Conservation (phyloP, 1,284 basidiomycete genomes). For the Boletus sp. region DNA sequence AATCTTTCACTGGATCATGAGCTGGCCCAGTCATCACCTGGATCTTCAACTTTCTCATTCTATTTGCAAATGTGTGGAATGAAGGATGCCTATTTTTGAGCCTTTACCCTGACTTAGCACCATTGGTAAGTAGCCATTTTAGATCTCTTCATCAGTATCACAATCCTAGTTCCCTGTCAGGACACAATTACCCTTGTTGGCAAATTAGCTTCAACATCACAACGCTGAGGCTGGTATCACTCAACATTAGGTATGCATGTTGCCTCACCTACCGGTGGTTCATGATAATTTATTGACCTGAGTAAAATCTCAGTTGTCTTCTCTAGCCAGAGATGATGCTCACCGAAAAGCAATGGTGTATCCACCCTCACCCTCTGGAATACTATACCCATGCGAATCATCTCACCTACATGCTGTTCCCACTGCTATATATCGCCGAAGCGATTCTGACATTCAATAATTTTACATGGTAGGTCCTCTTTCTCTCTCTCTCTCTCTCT, state of each 20-base stretch:
- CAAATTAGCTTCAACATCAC: slow-evolving; percentile 96
- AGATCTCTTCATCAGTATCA: not conserved
- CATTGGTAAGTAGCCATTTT: slow-evolving; percentile 47
- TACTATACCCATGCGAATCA: slow-evolving; percentile 64
- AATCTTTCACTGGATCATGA: slow-evolving; percentile 47
- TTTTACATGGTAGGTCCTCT: slow-evolving; percentile 85
- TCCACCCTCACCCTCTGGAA: slow-evolving; percentile 47
- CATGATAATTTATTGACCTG: slow-evolving; percentile 23
- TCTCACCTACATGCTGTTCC: slow-evolving; percentile 82
- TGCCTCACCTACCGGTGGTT: slow-evolving; percentile 47
- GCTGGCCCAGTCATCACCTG: slow-evolving; percentile 62
- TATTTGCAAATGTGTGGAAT: slow-evolving; percentile 82
- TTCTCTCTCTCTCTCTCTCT: too few species aligned
- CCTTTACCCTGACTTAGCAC: slow-evolving; percentile 58
- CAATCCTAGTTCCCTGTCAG: slow-evolving; percentile 47
- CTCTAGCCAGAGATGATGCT: slow-evolving; percentile 41
- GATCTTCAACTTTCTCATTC: slow-evolving; percentile 74
- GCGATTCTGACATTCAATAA: slow-evolving; percentile 98
- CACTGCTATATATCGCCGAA: slow-evolving; percentile 94
- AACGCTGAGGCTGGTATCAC: slow-evolving; percentile 93
- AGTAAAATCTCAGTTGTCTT: slow-evolving; percentile 16
- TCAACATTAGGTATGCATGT: slow-evolving; percentile 82
- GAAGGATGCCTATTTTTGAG: slow-evolving; percentile 75
- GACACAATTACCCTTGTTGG: slow-evolving; percentile 87
- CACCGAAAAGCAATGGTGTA: slow-evolving; percentile 62